Base-by-base conservation (phyloP, 257 asterid genomes). In the Fraxinus pennsylvanica region DNA sequence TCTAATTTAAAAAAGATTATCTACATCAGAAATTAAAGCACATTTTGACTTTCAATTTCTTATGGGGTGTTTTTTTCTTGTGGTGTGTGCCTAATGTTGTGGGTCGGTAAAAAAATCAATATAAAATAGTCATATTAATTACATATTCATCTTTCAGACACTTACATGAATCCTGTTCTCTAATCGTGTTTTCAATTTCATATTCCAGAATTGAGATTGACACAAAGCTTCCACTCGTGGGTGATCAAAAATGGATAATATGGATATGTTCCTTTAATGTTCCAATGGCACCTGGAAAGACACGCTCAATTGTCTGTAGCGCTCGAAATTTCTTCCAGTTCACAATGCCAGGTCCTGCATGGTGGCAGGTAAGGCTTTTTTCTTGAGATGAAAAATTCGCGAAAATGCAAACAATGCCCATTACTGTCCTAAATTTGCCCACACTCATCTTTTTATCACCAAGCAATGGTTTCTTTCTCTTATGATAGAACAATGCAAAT, bases 281-380 rank as follows among this genome's bases (percentile, higher is more conserved):
- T 72, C 99, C 99, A 8, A 92, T 96, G 98, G 97, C 98, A 68
- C 98, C 99, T 13, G 99, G 99, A 71, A 96, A 96, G 92, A 96
- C 99, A 10, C 97, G 99, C 35, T 94, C 99, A n/a, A 96, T 96
- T 68, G 99, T 96, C 71, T 92, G 97, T 30, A 96, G 99, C 77
- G 99, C 99, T 66, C 90, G 98, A 69, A 93, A 96, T 82, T 96
- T 93, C 88, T 96, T 93, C 87, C 98, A 96, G 83, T 75, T 91
- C 68, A 82, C 91, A 5, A 91, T 93, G 89, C 99, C 99, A n/a
- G 99, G 99, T 47, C 90, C 96, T 76, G 88, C 92, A 19, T 96
- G 98, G 99, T 96, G 99, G 99, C 99, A 96, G 97, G 99, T 94
- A 79, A 76, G 66, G 17, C n/a, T 41, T 29, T 33, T 52, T 5